Percentiles rank a stretch among this genome's conserved stretches.
phyloP scores from a whole-genome alignment of 176 grass and related monocot genomes.

The Oryza meridionalis region DNA sequence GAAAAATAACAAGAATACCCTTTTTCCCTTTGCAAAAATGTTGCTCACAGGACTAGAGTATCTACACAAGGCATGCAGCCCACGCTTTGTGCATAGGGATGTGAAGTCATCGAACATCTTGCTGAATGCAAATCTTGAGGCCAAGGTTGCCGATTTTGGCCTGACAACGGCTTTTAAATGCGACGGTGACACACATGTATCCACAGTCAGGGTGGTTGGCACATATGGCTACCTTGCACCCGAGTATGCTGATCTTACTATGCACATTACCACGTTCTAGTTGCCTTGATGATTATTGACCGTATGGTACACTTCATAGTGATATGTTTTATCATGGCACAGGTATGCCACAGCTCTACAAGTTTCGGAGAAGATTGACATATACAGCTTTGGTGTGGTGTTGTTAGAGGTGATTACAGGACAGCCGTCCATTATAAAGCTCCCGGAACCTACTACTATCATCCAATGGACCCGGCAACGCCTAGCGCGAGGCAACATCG shows the following conservation, averaged over 20 bases:
- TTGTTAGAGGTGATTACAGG: constrained; percentile 4
- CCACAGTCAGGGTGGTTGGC: constrained; percentile 1
- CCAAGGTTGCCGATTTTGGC: constrained; percentile 70
- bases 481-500: constrained; percentile 39
- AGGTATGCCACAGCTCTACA: constrained; percentile 31
- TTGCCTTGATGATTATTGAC: not conserved
- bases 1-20: not conserved
- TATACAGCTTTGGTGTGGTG: constrained; percentile 51
- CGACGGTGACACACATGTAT: constrained; percentile 3
- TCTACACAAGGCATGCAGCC: constrained; percentile 56
- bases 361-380: constrained; percentile 37
- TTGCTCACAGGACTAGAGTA: constrained; percentile 52
- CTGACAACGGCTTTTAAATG: constrained; percentile 40
- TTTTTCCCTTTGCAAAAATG: too few relatives aligned
- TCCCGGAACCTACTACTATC: not conserved
- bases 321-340: not conserved
- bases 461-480: constrained; percentile 36
- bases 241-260: constrained; percentile 42
- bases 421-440: not conserved
- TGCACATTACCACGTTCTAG: not conserved
- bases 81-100: constrained; percentile 57
- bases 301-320: not conserved
- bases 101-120: constrained; percentile 68
- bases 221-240: constrained; percentile 62
- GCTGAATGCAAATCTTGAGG: constrained; percentile 46